Evolutionary conservation across 2,329 filamentous ascomycete species (phyloP), one percentile per base, ranked within the genome.

Genomic region (Neonectria hederae): DNA sequence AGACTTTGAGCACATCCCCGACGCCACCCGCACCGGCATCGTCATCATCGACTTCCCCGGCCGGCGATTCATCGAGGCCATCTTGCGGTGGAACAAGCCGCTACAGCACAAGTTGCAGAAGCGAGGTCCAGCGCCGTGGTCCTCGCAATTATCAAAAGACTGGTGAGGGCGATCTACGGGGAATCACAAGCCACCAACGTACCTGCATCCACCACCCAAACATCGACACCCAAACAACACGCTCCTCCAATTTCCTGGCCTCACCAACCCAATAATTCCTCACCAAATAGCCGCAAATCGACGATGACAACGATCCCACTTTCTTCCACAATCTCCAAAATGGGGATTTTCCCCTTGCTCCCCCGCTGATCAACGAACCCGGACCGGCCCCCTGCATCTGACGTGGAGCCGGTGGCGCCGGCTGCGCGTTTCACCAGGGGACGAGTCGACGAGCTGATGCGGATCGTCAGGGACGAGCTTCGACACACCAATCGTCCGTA

Each of bases 41-140:
- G 76, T 85, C 38, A 84, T 85, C 66, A 76, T 82, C 2, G 83
- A 85, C 62, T 85, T 85, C 52, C 83, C 83, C 0, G 83, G 83
- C 3, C 74, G 72, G 66, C 76, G 74, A 51, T 74, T 83, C 30
- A 77, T 85, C 40, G 76, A 82, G 28, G 77, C 75, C 22, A 76
- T 85, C 10, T 63, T 85, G 56, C 72, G 67, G 38, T 79, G 81
- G 73, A 84, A 84, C 65, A 68, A 68, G 22, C 72, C 72, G 56
- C 54, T 78, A 35, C 56, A 51, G 64, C 61, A 32, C 24, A 63
- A 59, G 21, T 17, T 52, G 22, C 43, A 35, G 24, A 55, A 26
- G 19, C 55, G 61, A 19, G 24, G 35, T 14, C 21, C 57, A 13
- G 6, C 19, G 26, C 28, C 40, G 57, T 54, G 56, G 52, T 51